A percentile compares a stretch with the other conserved stretches of the same genome.
These are phyloP conservation scores for Graphilbum ipis-grandicollis DNA, from an alignment of 2,329 filamentous ascomycete species.

Conservation along the genomic window DNA sequence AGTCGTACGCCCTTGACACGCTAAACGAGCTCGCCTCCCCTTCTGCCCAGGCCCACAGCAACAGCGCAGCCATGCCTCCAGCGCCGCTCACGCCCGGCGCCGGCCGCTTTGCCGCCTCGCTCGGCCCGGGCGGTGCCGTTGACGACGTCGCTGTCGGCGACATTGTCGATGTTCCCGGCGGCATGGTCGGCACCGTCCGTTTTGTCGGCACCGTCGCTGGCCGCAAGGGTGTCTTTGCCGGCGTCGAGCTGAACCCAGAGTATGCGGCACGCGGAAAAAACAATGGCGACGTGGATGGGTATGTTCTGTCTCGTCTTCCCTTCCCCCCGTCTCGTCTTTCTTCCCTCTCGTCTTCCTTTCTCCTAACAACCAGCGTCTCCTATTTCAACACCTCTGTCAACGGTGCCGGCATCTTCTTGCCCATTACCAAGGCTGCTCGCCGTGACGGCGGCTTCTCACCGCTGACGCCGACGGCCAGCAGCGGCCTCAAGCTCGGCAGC, in stretches of 20 bases:
- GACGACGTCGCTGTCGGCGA: constrained; percentile 58
- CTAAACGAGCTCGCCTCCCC: constrained; percentile 18
- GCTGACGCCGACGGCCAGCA: constrained; percentile 51
- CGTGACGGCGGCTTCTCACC: constrained; percentile 40
- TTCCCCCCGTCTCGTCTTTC: background rate
- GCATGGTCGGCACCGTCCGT: constrained; percentile 77
- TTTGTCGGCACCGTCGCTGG: constrained; percentile 77
- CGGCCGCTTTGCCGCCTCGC: constrained; percentile 14
- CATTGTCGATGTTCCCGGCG: constrained; percentile 76
- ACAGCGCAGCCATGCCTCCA: constrained; percentile 24
- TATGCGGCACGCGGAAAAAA: constrained; percentile 83
- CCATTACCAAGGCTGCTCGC: constrained; percentile 61
- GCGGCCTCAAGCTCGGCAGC: constrained; percentile 31
- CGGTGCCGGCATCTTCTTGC: constrained; percentile 86
- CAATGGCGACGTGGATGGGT: constrained; percentile 90
- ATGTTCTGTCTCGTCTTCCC: constrained; percentile 16
- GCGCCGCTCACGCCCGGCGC: constrained; percentile 34
- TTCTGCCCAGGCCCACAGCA: background rate
- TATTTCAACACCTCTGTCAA: constrained; percentile 71
- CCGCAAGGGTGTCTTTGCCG: constrained; percentile 82
- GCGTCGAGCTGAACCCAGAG: constrained; percentile 71
- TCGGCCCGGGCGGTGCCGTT: constrained; percentile 13
- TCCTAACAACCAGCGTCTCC: constrained; percentile 27
- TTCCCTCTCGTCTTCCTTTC: constrained; percentile 1
- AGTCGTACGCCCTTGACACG: constrained; percentile 42